A percentile compares a stretch with the other conserved stretches of the same genome.
phyloP scores from a whole-genome alignment of 106 monocot genomes.

The Dioscorea zingiberensis region DNA sequence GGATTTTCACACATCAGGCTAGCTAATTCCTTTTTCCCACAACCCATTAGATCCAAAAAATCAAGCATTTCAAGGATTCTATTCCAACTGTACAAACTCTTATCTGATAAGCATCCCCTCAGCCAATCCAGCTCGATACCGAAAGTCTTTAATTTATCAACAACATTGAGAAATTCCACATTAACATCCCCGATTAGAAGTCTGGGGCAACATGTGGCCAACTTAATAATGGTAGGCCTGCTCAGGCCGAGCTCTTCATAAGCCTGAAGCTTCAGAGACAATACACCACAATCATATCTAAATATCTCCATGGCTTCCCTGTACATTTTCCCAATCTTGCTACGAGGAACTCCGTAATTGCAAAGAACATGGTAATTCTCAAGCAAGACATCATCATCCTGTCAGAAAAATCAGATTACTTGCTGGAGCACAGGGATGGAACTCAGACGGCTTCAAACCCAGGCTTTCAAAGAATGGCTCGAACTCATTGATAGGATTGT shows the following conservation, averaged over 20 bases:
- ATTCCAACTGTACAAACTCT: conserved; percentile 50
- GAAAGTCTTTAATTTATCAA: conserved; percentile 37
- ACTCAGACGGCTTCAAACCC: conserved; percentile 50
- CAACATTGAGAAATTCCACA: conserved; percentile 37
- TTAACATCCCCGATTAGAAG: conserved; percentile 59
- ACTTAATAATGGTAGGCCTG: conserved; percentile 56
- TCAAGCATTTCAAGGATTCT: conserved; percentile 47
- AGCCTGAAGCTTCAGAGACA: conserved; percentile 33
- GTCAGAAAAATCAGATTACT: conserved; percentile 50
- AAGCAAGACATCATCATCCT: conserved; percentile 44
- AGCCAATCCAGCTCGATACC: conserved; percentile 58
- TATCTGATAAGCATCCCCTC: conserved; percentile 62
- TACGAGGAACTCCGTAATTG: conserved; percentile 63
- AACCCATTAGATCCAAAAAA: conserved; percentile 52
- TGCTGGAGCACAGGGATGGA: conserved; percentile 44
- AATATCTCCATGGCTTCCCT: conserved; percentile 61
- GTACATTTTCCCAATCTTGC: conserved; percentile 75
- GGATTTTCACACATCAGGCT: conserved; percentile 48
- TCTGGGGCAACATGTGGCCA: conserved; percentile 58
- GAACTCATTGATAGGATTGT: conserved; percentile 80
- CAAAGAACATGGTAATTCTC: conserved; percentile 63
- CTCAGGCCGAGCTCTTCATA: conserved; percentile 59
- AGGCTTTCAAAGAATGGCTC: conserved; percentile 93
- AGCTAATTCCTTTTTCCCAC: conserved; percentile 30
- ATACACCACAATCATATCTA: conserved; percentile 34